Evolutionary conservation across 768 basidiomycete species (phyloP).

Genomic region (Boletus insuetus): DNA sequence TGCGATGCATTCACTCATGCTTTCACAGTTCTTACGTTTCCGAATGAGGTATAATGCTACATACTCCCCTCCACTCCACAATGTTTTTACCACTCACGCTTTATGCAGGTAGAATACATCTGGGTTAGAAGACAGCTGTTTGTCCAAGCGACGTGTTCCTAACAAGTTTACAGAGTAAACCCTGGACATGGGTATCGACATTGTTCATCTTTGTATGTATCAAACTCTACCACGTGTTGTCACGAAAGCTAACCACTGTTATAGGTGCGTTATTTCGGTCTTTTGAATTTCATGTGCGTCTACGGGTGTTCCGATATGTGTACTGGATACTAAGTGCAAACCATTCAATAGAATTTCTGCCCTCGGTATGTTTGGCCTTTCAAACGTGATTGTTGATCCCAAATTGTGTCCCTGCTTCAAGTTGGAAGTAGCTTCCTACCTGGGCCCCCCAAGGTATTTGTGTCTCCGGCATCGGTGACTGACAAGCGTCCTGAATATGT

Average conservation of each 20-base stretch:
- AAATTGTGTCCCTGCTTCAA: not conserved
- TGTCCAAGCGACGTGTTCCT: not conserved
- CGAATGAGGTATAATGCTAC: not conserved
- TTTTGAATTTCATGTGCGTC: not conserved
- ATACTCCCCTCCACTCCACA: not conserved
- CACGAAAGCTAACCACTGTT: not conserved
- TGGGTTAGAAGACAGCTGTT: not conserved
- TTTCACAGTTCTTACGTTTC: not conserved
- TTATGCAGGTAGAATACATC: not conserved
- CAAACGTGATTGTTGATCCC: not conserved
- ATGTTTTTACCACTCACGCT: no score
- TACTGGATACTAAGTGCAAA: not conserved
- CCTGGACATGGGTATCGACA: constrained; percentile 9
- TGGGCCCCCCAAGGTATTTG: not conserved
- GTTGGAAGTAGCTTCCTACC: not conserved
- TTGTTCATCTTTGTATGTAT: constrained; percentile 8
- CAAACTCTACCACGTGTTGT: no score
- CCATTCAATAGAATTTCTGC: not conserved
- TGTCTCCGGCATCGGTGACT: no score
- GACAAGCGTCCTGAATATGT: not conserved
- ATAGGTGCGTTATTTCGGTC: constrained; percentile 13
- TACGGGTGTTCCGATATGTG: not conserved
- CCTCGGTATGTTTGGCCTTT: not conserved
- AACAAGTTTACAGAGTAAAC: not conserved
- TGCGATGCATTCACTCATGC: not conserved